Conservation (phyloP, 2,329 filamentous ascomycete genomes). For the Rugonectria rugulosa region DNA sequence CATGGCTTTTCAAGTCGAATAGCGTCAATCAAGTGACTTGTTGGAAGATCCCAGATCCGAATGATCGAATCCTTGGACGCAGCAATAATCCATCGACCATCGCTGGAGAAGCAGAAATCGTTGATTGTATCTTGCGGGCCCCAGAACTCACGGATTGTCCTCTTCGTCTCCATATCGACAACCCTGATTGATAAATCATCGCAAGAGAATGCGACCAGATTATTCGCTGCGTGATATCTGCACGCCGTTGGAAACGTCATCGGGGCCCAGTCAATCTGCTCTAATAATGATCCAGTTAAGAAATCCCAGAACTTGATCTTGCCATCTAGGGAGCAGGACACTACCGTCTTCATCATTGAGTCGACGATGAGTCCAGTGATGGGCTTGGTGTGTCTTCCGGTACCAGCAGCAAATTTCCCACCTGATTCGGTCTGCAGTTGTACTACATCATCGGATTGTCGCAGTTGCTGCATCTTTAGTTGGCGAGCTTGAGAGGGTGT, state of each 20-base stretch:
- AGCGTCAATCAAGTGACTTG: slow-evolving; percentile 92
- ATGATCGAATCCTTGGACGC: slow-evolving; percentile 82
- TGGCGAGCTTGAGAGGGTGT: slow-evolving; percentile 82
- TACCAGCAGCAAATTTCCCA: slow-evolving; percentile 55
- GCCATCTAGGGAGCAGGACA: slow-evolving; percentile 89
- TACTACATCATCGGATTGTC: slow-evolving; percentile 64
- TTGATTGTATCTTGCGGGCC: slow-evolving; percentile 77
- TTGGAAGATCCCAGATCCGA: slow-evolving; percentile 94
- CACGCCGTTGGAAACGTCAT: slow-evolving; percentile 79
- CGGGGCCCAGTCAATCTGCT: slow-evolving; percentile 82
- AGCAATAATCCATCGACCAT: slow-evolving; percentile 92
- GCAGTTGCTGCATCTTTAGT: slow-evolving; percentile 70
- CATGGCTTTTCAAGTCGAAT: slow-evolving; percentile 82
- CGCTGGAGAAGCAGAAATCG: slow-evolving; percentile 88
- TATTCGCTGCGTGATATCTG: slow-evolving; percentile 82
- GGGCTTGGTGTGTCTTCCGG: slow-evolving; percentile 79
- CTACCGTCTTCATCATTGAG: slow-evolving; percentile 83
- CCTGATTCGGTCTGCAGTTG: slow-evolving; percentile 58
- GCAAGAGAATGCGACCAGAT: slow-evolving; percentile 87
- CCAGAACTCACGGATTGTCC: slow-evolving; percentile 92
- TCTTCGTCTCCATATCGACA: slow-evolving; percentile 88
- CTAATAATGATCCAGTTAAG: slow-evolving; percentile 76
- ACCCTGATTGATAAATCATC: slow-evolving; percentile 88
- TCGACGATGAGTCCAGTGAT: slow-evolving; percentile 90
- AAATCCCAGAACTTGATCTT: slow-evolving; percentile 99